Evolutionary conservation across 2,329 filamentous ascomycete genomes (phyloP).

Genomic region (Exophiala oligosperma): DNA sequence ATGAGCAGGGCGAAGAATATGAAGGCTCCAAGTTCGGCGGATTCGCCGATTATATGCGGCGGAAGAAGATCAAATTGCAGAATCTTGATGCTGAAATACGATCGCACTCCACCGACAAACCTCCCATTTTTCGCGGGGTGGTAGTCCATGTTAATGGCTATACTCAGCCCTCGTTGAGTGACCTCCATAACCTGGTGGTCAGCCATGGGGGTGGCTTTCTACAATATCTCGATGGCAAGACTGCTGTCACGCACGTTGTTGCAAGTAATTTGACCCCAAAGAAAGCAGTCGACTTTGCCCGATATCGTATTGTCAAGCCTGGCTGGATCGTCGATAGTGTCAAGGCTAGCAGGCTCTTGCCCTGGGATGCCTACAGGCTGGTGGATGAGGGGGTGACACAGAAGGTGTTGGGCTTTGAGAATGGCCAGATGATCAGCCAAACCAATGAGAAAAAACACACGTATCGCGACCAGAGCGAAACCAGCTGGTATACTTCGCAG

Average conservation of each 20-base stretch:
- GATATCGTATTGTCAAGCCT: constrained; percentile 90
- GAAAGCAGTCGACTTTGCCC: constrained; percentile 83
- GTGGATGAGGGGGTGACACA: constrained; percentile 82
- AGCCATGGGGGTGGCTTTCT: constrained; percentile 91
- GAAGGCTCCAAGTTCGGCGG: constrained; percentile 82
- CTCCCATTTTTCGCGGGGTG: constrained; percentile 84
- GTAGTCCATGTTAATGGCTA: constrained; percentile 94
- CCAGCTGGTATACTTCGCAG: constrained; percentile 79
- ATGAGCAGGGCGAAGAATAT: constrained; percentile 90
- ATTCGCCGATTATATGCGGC: constrained; percentile 86
- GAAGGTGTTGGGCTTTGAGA: constrained; percentile 67
- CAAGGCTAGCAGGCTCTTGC: constrained; percentile 72
- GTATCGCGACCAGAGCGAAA: constrained; percentile 79
- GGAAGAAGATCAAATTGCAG: constrained; percentile 96
- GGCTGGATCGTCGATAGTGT: constrained; percentile 93
- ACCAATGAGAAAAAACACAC: constrained; percentile 59
- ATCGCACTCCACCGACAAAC: constrained; percentile 66
- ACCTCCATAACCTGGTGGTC: constrained; percentile 85
- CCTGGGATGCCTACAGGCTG: constrained; percentile 83
- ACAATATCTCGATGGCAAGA: constrained; percentile 94
- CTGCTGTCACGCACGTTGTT: constrained; percentile 92
- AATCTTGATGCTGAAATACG: constrained; percentile 86
- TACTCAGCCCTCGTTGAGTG: constrained; percentile 86
- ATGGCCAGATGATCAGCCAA: constrained; percentile 67
- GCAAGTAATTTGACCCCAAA: constrained; percentile 87